Evolutionary conservation across 2,329 filamentous ascomycete genomes (phyloP).

Genomic region (Fonsecaea monophora): DNA sequence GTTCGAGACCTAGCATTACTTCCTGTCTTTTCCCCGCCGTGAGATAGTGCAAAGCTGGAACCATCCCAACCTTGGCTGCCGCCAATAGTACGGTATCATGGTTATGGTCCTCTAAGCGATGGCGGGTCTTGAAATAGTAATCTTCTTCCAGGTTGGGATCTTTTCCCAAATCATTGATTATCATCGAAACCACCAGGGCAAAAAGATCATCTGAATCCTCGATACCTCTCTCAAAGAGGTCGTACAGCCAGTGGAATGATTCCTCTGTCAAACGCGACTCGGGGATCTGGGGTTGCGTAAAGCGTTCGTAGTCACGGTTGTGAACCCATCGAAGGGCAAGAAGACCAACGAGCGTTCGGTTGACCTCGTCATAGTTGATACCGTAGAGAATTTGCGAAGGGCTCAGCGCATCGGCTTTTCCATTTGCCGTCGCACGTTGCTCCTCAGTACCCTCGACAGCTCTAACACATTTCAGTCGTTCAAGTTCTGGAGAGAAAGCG

Average conservation of each 20-base stretch:
- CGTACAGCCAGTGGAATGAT: constrained; percentile 44
- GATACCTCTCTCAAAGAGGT: constrained; percentile 39
- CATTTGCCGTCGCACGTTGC: constrained; percentile 25
- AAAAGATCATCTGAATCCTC: constrained; percentile 40
- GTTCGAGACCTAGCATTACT: constrained; percentile 45
- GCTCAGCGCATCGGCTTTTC: constrained; percentile 34
- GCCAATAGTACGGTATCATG: constrained; percentile 46
- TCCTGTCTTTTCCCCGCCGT: constrained; percentile 34
- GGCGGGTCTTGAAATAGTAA: constrained; percentile 27
- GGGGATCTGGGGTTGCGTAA: constrained; percentile 43
- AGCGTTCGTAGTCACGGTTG: constrained; percentile 45
- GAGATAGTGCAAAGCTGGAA: constrained; percentile 44
- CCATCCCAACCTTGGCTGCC: constrained; percentile 41
- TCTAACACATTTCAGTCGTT: constrained; percentile 43
- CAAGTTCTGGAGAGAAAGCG: constrained; percentile 43
- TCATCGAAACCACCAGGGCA: constrained; percentile 45
- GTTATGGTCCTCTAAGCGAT: constrained; percentile 35
- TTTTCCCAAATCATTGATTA: constrained; percentile 51
- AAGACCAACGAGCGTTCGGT: constrained; percentile 49
- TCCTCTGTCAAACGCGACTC: constrained; percentile 39
- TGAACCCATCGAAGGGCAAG: constrained; percentile 49
- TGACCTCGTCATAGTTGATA: constrained; percentile 49
- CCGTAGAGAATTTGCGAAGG: constrained; percentile 44
- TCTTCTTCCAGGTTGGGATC: constrained; percentile 44
- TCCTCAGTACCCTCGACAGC: constrained; percentile 37